Evolutionary conservation across 2,329 filamentous ascomycete species (phyloP).

Genomic region (Phialocephala sp.): DNA sequence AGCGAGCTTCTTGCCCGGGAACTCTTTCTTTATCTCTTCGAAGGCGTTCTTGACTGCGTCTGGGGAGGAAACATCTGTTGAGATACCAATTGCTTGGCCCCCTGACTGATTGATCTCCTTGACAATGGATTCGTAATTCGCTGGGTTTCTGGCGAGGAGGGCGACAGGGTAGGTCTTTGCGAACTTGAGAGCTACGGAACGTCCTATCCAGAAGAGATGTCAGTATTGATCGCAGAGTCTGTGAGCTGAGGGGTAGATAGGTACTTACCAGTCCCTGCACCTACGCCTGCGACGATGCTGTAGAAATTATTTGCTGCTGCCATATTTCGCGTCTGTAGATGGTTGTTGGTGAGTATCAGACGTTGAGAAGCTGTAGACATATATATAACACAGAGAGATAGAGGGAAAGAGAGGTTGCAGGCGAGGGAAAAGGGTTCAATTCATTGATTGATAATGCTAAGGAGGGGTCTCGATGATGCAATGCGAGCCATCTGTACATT

Average conservation of each 20-base stretch:
- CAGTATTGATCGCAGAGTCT: background rate
- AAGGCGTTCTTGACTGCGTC: conserved; percentile 62
- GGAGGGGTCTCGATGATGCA: conserved; percentile 15
- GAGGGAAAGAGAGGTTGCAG: conserved; percentile 6
- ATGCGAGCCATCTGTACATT: conserved; percentile 8
- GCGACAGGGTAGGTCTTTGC: conserved; percentile 73
- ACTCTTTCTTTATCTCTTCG: conserved; percentile 63
- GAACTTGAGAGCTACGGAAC: conserved; percentile 61
- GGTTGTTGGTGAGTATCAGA: conserved; percentile 21
- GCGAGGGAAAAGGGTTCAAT: background rate
- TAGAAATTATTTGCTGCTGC: conserved; percentile 56
- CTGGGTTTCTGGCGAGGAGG: conserved; percentile 71
- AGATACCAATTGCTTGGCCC: conserved; percentile 73
- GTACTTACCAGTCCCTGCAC: conserved; percentile 64
- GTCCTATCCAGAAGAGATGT: conserved; percentile 43
- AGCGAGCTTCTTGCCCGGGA: conserved; percentile 59
- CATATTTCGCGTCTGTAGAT: conserved; percentile 26
- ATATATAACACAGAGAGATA: background rate
- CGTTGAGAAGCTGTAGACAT: conserved; percentile 30
- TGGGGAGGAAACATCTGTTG: conserved; percentile 65
- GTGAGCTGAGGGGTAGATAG: conserved; percentile 23
- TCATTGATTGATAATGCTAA: conserved; percentile 15
- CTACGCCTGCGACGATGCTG: conserved; percentile 73
- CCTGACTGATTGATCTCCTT: conserved; percentile 70
- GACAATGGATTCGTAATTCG: conserved; percentile 70